phyloP scores from a whole-genome alignment of 2,329 filamentous ascomycete genomes.

The Pseudogymnoascus sp. region DNA sequence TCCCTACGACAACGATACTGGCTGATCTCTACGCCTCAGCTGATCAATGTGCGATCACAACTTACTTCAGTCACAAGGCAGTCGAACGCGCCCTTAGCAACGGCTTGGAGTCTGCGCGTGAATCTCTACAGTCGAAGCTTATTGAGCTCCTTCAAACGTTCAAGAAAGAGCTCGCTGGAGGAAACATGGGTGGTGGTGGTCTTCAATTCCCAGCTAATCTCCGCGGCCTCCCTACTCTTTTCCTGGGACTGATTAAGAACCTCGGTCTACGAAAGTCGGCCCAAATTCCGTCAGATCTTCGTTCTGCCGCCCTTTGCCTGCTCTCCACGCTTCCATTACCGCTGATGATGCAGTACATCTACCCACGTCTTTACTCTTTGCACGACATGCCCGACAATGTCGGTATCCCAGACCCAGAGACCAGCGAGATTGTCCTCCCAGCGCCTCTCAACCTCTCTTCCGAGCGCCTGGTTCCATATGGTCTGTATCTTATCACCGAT shows the following conservation, averaged over 20 bases:
- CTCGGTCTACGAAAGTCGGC: conserved; percentile 87
- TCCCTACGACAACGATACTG: conserved; percentile 85
- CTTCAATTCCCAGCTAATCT: conserved; percentile 92
- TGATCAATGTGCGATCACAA: conserved; percentile 86
- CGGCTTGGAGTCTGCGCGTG: conserved; percentile 82
- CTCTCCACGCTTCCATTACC: conserved; percentile 90
- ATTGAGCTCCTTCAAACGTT: conserved; percentile 91
- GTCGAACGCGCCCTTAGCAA: conserved; percentile 82
- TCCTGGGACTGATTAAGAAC: conserved; percentile 93
- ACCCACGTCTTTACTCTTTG: conserved; percentile 73
- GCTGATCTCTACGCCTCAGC: conserved; percentile 91
- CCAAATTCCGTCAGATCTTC: conserved; percentile 87
- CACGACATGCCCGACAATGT: conserved; percentile 96
- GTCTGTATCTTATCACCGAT: conserved; percentile 93
- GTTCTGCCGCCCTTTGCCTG: conserved; percentile 84
- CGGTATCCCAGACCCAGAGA: conserved; percentile 75
- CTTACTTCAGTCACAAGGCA: conserved; percentile 95
- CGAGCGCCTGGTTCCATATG: conserved; percentile 78
- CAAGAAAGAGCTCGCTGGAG: conserved; percentile 91
- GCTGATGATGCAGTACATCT: conserved; percentile 88
- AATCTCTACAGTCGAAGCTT: conserved; percentile 84
- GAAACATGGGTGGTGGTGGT: conserved; percentile 86
- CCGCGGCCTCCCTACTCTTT: conserved; percentile 77
- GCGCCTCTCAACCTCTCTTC: conserved; percentile 80
- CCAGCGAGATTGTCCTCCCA: conserved; percentile 82